Evolutionary conservation across 2,329 filamentous ascomycete genomes (phyloP).

Genomic region (Colletotrichum orchidophilum): DNA sequence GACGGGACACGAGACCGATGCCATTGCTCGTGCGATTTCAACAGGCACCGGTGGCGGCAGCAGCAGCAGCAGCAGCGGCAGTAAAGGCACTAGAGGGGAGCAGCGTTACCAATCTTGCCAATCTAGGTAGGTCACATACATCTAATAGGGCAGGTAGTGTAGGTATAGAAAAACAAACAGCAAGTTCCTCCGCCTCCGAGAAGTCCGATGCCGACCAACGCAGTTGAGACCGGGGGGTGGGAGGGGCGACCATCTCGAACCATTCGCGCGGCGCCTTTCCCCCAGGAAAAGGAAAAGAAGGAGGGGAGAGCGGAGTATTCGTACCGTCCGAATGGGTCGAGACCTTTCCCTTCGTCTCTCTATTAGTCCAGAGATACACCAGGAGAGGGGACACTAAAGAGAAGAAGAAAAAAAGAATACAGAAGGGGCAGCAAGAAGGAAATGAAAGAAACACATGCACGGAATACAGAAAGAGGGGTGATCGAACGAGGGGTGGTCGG

Average conservation of each 20-base stretch:
- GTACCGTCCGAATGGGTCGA: neutral
- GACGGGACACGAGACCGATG: neutral
- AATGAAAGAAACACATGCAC: neutral
- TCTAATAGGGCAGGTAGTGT: neutral
- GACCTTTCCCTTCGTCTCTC: neutral
- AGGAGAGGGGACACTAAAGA: neutral
- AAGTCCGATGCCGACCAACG: neutral
- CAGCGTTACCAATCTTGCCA: neutral
- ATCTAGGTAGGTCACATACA: neutral
- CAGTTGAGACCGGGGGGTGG: neutral
- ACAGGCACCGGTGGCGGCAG: neutral
- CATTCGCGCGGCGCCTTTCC: slow-evolving; percentile 9
- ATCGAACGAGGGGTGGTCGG: too few relatives aligned
- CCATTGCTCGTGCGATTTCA: too few relatives aligned
- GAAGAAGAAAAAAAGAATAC: neutral
- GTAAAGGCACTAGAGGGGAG: too few relatives aligned
- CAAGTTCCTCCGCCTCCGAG: neutral
- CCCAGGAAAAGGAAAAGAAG: neutral
- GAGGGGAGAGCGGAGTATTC: neutral
- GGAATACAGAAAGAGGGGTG: neutral
- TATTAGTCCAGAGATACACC: neutral
- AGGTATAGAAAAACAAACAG: neutral
- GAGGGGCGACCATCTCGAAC: neutral
- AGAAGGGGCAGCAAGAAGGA: neutral
- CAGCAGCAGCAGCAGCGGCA: too few relatives aligned